Evolutionary conservation across 2,329 filamentous ascomycete species (phyloP), one percentile per base, ranked within the genome.

Genomic region (Aaosphaeria arxii): DNA sequence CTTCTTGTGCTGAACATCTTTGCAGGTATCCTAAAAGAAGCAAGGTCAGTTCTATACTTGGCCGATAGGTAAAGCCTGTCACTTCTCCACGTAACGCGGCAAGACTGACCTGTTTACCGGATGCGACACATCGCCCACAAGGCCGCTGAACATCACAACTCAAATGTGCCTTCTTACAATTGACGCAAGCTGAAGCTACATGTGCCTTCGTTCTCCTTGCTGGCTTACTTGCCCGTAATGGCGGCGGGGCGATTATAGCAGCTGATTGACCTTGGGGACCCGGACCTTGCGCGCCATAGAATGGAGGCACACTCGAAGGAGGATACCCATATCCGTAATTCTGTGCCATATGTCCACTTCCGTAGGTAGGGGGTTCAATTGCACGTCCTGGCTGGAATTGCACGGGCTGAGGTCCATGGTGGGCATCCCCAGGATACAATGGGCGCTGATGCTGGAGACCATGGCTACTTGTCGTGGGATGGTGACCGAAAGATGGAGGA

Each of bases 1-100:
- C 68, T 92, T 94, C 71, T 92, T 94, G 71, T 94, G 89, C 63
- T 90, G 86, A 32, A 94, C 88, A 69, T 94, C 89, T 58, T 89
- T 77, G 64, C 89, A 94, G 6, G 85, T 79, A 49, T 91, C 87
- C 76, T 92, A 61, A 50, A 45, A 44, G 31, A 24, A 24, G 17
- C 17, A 24, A 24, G 17, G 17, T 50, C 44, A 24, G 31, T 24
- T 24, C 17, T 24, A 3, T 24, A 24, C 17, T 24, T 24, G 17
- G 17, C 3, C 17, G 17, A 24, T 24, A 3, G 17, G 17, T 24
- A 24, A 24, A 24, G 17, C 3, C 17, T 24, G 17, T 24, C 17
- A 24, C 17, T 24, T 24, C 3, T 24, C 3, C 17, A 24, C 17
- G 17, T 24, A 24, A 24, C 17, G 17, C 17, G 17, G 31, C 29